These are phyloP conservation scores for Camelina hispida DNA, from an alignment of 345 rosid species.

Conservation along the genomic window DNA sequence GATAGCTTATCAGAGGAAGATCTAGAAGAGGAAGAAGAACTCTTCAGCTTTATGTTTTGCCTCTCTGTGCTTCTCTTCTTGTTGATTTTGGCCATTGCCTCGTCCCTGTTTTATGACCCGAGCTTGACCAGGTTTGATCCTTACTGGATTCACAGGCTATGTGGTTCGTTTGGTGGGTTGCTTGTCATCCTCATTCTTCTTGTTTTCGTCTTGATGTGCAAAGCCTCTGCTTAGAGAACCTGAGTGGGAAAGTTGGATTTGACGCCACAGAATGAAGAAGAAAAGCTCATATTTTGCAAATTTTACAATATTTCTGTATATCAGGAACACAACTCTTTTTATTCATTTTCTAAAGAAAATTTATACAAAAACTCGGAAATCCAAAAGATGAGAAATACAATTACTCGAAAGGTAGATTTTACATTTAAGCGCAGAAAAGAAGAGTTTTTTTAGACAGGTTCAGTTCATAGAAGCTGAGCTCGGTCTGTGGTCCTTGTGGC, in stretches of 20 bases:
- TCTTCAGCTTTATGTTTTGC: slow-evolving; percentile 47
- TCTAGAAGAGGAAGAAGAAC: slow-evolving; percentile 52
- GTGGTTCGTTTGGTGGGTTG: slow-evolving; percentile 90
- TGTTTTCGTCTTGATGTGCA: slow-evolving; percentile 63
- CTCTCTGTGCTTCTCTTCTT: slow-evolving; percentile 62
- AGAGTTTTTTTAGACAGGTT: neutral
- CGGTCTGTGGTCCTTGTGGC: slow-evolving; percentile 28
- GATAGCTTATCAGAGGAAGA: slow-evolving; percentile 48
- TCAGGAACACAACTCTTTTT: slow-evolving; percentile 13
- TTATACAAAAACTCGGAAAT: slow-evolving; percentile 36
- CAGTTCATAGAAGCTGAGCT: slow-evolving; percentile 34
- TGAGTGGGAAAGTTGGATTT: neutral
- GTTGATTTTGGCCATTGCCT: slow-evolving; percentile 57
- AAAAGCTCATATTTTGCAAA: neutral
- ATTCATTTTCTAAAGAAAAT: slow-evolving; percentile 19
- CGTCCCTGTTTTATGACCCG: slow-evolving; percentile 62
- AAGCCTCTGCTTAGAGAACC: slow-evolving; percentile 40
- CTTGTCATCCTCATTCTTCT: slow-evolving; percentile 68
- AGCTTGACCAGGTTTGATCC: slow-evolving; percentile 75
- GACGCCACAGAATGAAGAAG: neutral
- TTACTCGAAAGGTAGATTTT: slow-evolving; percentile 17
- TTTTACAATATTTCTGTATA: slow-evolving; percentile 23
- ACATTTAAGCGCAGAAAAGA: slow-evolving; percentile 26
- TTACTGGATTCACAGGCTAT: slow-evolving; percentile 85
- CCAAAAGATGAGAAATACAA: slow-evolving; percentile 18